Conservation (phyloP, 2,329 filamentous ascomycete species). For the Aspergillus texensis region DNA sequence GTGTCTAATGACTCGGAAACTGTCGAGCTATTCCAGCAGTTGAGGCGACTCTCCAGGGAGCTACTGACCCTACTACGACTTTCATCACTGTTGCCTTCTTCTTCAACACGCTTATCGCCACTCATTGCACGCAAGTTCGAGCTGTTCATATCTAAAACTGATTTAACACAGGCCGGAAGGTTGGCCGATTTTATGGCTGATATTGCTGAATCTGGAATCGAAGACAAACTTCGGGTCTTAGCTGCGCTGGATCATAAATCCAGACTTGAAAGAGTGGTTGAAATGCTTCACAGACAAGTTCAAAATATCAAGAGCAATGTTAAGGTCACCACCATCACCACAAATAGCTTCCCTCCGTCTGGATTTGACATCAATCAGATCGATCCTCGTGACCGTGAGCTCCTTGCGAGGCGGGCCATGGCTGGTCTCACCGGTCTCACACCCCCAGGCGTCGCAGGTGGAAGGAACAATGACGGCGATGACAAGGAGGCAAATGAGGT, state of each 20-base stretch:
- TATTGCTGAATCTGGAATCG: constrained; percentile 80
- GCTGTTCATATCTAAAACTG: constrained; percentile 81
- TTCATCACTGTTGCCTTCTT: constrained; percentile 77
- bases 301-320: constrained; percentile 82
- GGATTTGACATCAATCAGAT: constrained; percentile 59
- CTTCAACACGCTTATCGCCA: constrained; percentile 72
- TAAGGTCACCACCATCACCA: constrained; percentile 77
- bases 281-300: constrained; percentile 80
- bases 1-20: constrained; percentile 63
- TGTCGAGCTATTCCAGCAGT: constrained; percentile 71
- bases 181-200: constrained; percentile 98
- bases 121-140: constrained; percentile 85
- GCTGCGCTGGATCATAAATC: constrained; percentile 78
- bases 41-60: constrained; percentile 85
- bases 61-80: constrained; percentile 82
- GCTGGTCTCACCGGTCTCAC: constrained; percentile 43
- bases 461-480: constrained; percentile 58
- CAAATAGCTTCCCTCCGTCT: constrained; percentile 64
- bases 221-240: constrained; percentile 87
- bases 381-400: constrained; percentile 51
- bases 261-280: constrained; percentile 78
- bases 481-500: constrained; percentile 87
- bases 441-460: constrained; percentile 46
- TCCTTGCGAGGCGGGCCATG: constrained; percentile 48
- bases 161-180: constrained; percentile 76